A percentile compares a stretch with the other conserved stretches of the same genome.
These are phyloP conservation scores for Casuarina cunninghamiana DNA, from an alignment of 306 rosid genomes.

Conservation along the genomic window DNA sequence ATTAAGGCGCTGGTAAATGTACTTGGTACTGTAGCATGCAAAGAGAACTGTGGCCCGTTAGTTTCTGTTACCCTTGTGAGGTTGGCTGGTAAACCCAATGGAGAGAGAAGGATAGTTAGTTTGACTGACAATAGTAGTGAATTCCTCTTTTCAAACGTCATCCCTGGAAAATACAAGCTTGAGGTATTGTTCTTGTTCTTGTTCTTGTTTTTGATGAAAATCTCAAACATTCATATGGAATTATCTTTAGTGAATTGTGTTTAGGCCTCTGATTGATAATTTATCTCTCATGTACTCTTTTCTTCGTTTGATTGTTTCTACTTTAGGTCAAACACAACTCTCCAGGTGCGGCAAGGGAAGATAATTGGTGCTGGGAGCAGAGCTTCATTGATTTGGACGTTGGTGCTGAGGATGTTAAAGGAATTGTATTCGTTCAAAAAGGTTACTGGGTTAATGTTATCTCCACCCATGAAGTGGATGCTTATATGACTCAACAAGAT, in stretches of 20 bases:
- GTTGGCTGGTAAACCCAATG: conserved; percentile 47
- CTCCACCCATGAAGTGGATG: conserved; percentile 86
- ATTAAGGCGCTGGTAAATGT: conserved; percentile 86
- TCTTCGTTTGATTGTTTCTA: conserved; percentile 24
- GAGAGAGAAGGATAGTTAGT: conserved; percentile 56
- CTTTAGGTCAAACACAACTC: conserved; percentile 70
- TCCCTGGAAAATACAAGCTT: conserved; percentile 91
- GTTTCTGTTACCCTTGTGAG: conserved; percentile 73
- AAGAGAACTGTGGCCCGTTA: conserved; percentile 76
- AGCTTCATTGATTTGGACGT: conserved; percentile 65
- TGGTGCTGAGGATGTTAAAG: conserved; percentile 77
- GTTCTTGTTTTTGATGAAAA: conserved; percentile 19
- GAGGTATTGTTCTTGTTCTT: conserved; percentile 53
- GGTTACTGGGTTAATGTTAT: conserved; percentile 79
- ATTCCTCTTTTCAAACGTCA: conserved; percentile 61
- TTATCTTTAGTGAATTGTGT: conserved; percentile 13
- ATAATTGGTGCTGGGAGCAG: conserved; percentile 97
- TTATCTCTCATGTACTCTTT: conserved; percentile 20
- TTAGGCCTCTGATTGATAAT: conserved; percentile 13
- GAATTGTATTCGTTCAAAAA: conserved; percentile 75
- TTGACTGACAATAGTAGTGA: conserved; percentile 61
- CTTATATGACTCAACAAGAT: conserved; percentile 70
- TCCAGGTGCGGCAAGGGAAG: conserved; percentile 41
- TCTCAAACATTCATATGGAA: conserved; percentile 6
- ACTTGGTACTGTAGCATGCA: conserved; percentile 72